These are phyloP conservation scores for Mangifera indica DNA, from an alignment of 345 rosid genomes.

Conservation along the genomic window DNA sequence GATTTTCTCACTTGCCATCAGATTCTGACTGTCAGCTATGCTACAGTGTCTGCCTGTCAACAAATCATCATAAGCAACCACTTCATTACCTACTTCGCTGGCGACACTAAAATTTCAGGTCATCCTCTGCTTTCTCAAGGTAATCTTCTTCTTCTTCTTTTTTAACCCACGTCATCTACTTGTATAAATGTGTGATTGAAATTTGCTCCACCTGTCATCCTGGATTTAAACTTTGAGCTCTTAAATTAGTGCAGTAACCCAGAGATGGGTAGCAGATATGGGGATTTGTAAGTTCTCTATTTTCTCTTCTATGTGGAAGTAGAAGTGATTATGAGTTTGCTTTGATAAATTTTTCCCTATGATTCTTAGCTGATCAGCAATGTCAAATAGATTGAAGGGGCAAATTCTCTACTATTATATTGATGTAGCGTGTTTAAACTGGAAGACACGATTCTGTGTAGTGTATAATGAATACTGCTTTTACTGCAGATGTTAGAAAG, in stretches of 20 bases:
- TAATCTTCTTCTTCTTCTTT: neutral
- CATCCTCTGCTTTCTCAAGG: constrained; percentile 38
- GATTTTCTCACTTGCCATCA: too few species aligned
- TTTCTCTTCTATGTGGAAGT: neutral
- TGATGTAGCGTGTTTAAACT: neutral
- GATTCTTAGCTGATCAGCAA: neutral
- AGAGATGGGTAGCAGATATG: neutral
- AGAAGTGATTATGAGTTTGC: neutral
- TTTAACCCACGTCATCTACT: constrained; percentile 31
- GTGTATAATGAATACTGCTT: neutral
- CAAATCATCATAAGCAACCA: constrained; percentile 33
- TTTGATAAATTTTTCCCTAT: too few species aligned
- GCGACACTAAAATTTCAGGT: constrained; percentile 24
- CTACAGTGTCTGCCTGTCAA: constrained; percentile 53
- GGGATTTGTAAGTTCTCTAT: neutral
- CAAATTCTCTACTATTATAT: neutral
- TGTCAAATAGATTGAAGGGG: neutral
- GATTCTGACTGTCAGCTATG: too few species aligned
- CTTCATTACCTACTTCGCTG: constrained; percentile 29
- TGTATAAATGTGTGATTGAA: constrained; percentile 43
- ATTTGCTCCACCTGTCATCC: neutral
- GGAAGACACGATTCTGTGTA: neutral
- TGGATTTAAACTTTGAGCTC: neutral
- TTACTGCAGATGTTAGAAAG: neutral
- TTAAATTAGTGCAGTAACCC: neutral